Evolutionary conservation across 2,329 filamentous ascomycete species (phyloP), one percentile per base, ranked within the genome.

Genomic region (Pseudocercospora cruenta): DNA sequence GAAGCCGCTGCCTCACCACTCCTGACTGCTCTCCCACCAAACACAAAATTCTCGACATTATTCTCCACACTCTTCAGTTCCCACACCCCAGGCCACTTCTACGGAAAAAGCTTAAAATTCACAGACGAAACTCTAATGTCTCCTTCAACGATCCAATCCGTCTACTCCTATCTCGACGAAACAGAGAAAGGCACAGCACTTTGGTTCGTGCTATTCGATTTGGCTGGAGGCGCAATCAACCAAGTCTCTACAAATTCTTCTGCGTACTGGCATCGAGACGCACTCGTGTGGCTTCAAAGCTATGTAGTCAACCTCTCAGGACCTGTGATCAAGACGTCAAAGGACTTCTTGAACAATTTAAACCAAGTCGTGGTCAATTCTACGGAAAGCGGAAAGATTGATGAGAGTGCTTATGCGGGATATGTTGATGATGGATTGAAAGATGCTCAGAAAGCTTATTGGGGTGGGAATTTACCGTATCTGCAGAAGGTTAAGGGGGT

Each of bases 391-490:
- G 24, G 24, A 26, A 26, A 26, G 24, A 49, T 66, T 16, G 64
- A 66, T 22, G 69, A 67, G 21, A 63, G 59, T 60, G 68, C 64
- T 31, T 69, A 66, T 49, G 60, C 66, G 26, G 66, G 67, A 7
- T 70, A 70, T 60, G 62, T 71, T 4, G 72, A 74, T 47, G 69
- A 76, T 66, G 76, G 72, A 39, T 71, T 78, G 36, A 69, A 73
- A 2, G 71, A 73, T n/a, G 66, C 69, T 28, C 70, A 70, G 9
- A 69, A 74, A 58, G 67, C 65, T 28, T 78, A 77, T 58, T 72
- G 71, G 12, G 70, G 69, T n/a, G 60, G 62, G 5, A 77, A 77
- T 62, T 22, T 77, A n/a, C 47, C 65, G 61, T 70, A 61, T 62
- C 51, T 78, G 60, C 68, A 77, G 63, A 10, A 45, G 49, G 71